Percentiles rank a stretch among this genome's conserved stretches.
These are phyloP conservation scores for Pichia sporocuriosa DNA, from an alignment of 805 yeast species.

Conservation along the genomic window DNA sequence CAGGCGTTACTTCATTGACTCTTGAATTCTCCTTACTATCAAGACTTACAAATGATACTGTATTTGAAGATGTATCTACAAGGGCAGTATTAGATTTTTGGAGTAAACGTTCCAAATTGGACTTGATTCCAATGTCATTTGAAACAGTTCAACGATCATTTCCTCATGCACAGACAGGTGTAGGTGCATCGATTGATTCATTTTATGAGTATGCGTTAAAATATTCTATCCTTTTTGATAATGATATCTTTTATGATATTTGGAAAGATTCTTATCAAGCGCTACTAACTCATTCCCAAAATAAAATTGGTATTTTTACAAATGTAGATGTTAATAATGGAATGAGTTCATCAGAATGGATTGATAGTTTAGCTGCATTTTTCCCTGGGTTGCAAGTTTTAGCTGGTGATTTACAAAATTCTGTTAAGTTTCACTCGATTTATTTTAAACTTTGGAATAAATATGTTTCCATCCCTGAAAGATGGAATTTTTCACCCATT, in stretches of 20 bases:
- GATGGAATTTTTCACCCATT: conserved; percentile 53
- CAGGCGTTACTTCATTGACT: conserved; percentile 82
- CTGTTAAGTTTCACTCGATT: conserved; percentile 52
- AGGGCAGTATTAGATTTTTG: conserved; percentile 64
- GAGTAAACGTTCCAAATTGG: conserved; percentile 53
- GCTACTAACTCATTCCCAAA: conserved; percentile 44
- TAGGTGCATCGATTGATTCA: conserved; percentile 90
- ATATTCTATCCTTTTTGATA: conserved; percentile 65
- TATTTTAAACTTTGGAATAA: conserved; percentile 73
- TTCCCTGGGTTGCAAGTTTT: conserved; percentile 82
- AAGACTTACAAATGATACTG: conserved; percentile 62
- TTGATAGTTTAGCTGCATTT: conserved; percentile 82
- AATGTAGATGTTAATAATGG: conserved; percentile 57
- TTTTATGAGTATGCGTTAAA: conserved; percentile 85
- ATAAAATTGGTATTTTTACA: conserved; percentile 28
- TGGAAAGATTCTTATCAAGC: conserved; percentile 60
- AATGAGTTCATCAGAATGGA: conserved; percentile 51
- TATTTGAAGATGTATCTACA: conserved; percentile 57
- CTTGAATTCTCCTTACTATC: conserved; percentile 76
- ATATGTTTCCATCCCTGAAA: conserved; percentile 79
- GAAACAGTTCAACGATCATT: conserved; percentile 38
- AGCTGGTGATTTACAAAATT: conserved; percentile 66
- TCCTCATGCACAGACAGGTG: conserved; percentile 60
- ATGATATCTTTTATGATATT: conserved; percentile 41
- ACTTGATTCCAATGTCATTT: conserved; percentile 73